Evolutionary conservation across 2,329 filamentous ascomycete species (phyloP), one percentile per base, ranked within the genome.

Genomic region (Xylaria sp.): DNA sequence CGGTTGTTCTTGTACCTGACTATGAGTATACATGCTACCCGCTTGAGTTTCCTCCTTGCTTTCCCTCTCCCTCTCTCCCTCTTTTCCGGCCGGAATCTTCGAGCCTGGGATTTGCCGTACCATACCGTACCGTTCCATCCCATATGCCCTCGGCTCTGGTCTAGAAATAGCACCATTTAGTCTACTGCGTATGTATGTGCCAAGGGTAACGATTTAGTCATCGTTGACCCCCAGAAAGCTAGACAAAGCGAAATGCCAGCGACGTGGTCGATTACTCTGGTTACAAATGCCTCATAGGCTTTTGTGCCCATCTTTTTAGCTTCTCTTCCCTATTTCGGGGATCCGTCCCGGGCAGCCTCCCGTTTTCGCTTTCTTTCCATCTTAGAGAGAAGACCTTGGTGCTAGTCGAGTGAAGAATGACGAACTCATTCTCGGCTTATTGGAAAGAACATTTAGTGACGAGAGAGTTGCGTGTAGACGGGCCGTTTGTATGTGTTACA

Each of bases 161-260:
- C 23, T 52, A 31, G 33, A 36, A 36, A 36, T 36, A 36, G 33
- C 23, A 31, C 23, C 28, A 13, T 25, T 25, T 31, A n/a, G n/a
- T n/a, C n/a, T n/a, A n/a, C n/a, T n/a, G n/a, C n/a, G n/a, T n/a
- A 28, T 28, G 28, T 28, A 28, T 31, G 15, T 25, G 10, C n/a
- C 48, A 20, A 20, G 46, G 49, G 52, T 33, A 55, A 36, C 15
- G 5, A 55, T 67, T 62, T 65, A 68, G 55, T 63, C 48, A 60
- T 41, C 23, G 46, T 33, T 8, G 55, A 67, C 12, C 52, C 49
- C 64, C 49, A 62, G 54, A 62, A 60, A 59, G 70, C 70, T 64
- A 72, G 64, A 71, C 64, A 74, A 64, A 67, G 49, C 61, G 58
- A 66, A 69, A 59, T 68, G 66, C 69, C 51, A 62, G 60, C 64